Evolutionary conservation across 176 grass and related monocot species (phyloP), one percentile per base, ranked within the genome.

Genomic region (Pontederia crassipes): DNA sequence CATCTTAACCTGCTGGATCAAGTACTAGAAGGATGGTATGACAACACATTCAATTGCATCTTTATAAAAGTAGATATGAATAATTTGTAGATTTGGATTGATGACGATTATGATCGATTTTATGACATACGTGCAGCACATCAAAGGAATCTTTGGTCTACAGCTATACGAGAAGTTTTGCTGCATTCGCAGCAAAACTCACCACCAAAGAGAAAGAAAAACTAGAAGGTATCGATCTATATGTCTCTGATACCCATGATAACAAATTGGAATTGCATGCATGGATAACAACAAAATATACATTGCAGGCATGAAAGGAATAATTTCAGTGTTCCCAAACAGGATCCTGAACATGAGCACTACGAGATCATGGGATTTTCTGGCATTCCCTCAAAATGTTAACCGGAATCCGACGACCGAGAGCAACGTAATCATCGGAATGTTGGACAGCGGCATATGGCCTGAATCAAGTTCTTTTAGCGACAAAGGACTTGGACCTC

Each of bases 331-430:
- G 56, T 80, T 85, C 16, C 56, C 45, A 4, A 85, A 73, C 58
- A 76, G 4, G 28, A 76, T 8, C 2, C 62, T 12, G 8, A 17
- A 59, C n/a, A 61, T 8, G 8, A 52, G 60, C 17, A 85, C 82
- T 13, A 85, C 82, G 46, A 80, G 82, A 16, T 85, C 82, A 9
- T 85, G 82, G 77, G 82, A 85, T 53, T 80, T 85, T 68, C 24
- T 85, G 16, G 14, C 57, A 11, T 68, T 85, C 46, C 57, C 77
- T 13, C 4, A 48, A 4, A 18, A 57, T 0, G 2, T 45, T 9
- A 20, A 59, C 2, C 47, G 59, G 11, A 76, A 62, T 18, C 54
- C 61, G 1, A 11, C 49, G 0, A 2, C 73, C 3, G 73, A 85
- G 15, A 63, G 77, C 11, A 78, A 81, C 7, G 16, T 86, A 28